Conservation (phyloP, 2,329 filamentous ascomycete genomes). For the Zymoseptoria ardabiliae region DNA sequence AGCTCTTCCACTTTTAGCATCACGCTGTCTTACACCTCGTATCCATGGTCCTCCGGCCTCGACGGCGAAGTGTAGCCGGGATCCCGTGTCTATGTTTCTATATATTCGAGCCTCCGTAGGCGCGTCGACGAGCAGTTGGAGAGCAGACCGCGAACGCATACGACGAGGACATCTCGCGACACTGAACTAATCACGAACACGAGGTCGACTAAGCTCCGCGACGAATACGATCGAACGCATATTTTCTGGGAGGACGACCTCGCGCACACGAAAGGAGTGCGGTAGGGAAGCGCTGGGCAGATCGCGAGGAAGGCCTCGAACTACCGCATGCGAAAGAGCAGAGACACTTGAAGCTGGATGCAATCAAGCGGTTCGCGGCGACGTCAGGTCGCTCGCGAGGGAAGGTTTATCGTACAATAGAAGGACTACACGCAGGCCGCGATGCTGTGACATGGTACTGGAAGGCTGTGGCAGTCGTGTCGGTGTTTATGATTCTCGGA, state of each 20-base stretch:
- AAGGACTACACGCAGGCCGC: conserved; percentile 17
- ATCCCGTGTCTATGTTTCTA: background rate
- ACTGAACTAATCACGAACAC: background rate
- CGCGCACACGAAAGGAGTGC: background rate
- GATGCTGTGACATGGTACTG: conserved; percentile 40
- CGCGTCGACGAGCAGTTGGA: background rate
- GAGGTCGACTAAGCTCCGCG: background rate
- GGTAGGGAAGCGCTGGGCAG: background rate
- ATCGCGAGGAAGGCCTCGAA: background rate
- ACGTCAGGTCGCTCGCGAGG: conserved; percentile 9
- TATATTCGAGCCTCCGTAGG: background rate
- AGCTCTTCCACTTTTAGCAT: background rate
- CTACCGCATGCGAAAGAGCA: background rate
- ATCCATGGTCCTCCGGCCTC: background rate
- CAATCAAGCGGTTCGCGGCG: background rate
- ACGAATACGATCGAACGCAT: background rate
- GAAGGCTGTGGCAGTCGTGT: conserved; percentile 37
- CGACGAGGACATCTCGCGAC: background rate
- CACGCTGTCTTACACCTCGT: background rate
- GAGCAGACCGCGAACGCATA: background rate
- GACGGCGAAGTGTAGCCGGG: background rate
- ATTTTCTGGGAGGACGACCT: too few relatives aligned
- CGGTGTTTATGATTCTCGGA: conserved; percentile 43
- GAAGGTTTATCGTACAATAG: conserved; percentile 24
- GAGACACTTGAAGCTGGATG: background rate